Base-by-base conservation (phyloP, 805 yeast species). In the Myxozyma kluyveri region DNA sequence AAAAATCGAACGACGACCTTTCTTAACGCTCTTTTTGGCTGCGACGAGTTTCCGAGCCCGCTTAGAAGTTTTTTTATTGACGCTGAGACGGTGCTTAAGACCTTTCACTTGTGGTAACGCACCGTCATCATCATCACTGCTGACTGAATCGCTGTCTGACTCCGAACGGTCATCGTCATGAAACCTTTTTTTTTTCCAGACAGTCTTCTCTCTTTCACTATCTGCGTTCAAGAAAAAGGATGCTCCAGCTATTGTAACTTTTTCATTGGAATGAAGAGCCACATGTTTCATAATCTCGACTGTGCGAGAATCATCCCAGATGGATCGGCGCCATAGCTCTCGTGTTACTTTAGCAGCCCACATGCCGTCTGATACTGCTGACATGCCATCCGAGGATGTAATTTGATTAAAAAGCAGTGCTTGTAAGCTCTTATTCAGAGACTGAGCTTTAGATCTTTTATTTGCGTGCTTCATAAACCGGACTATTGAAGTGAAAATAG, bases 221-320 rank as follows among this genome's bases (percentile, higher is more conserved):
- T 93, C 99, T 22, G 96, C 96, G 59, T 96, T 96, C 42, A 93
- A 71, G 71, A 93, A 93, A 70, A 93, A 93, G 64, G 81, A 76
- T 27, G 88, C 93, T 56, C 96, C 99, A 2, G 97, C 86, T 49
- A 85, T 74, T 4, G 95, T 84, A 43, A 93, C 93, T 70, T 93
- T 93, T 14, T 76, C 74, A 63, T 93, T 96, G 14, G 84, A 83
- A 65, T 89, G 96, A 56, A 88, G 70, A 1, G 97, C 88, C 1
- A 98, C 97, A 63, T 88, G 93, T 1, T 95, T 84, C 98, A 93
- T 90, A 64, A 93, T 82, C 69, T 93, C 99, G n/a, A 93, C 96
- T 0, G 98, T 85, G 63, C 97, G 77, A 0, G 96, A 80, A 68
- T 93, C 99, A 68, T 89, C 97, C 99, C 99, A 93, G 52, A 93